These are phyloP conservation scores for Telopea speciosissima DNA, from an alignment of 177 flowering plant genomes.

Conservation along the genomic window DNA sequence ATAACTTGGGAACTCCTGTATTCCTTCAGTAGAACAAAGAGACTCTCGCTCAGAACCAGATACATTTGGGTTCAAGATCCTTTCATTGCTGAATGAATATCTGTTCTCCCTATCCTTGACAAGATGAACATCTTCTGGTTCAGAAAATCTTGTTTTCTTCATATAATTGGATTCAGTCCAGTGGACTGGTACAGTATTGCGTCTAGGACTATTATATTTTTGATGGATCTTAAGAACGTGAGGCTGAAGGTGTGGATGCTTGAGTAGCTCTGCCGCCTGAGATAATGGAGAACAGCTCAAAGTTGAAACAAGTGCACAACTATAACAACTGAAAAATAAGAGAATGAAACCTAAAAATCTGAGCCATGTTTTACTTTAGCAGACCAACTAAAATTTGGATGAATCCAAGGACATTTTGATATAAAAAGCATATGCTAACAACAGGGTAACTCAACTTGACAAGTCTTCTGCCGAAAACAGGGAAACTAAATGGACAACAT, in stretches of 20 bases:
- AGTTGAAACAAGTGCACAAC: background rate
- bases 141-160: constrained; percentile 45
- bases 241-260: constrained; percentile 74
- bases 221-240: constrained; percentile 58
- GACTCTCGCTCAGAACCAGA: constrained; percentile 52
- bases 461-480: too few species aligned
- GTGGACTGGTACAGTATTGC: constrained; percentile 34
- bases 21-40: constrained; percentile 30
- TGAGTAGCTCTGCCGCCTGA: constrained; percentile 86
- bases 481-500: background rate
- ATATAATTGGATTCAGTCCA: constrained; percentile 36
- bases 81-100: constrained; percentile 57
- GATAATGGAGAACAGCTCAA: constrained; percentile 8
- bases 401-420: background rate
- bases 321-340: background rate
- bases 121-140: constrained; percentile 31
- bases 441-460: too few species aligned
- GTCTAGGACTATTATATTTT: constrained; percentile 49
- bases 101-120: constrained; percentile 35
- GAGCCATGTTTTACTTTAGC: background rate
- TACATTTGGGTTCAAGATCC: constrained; percentile 63
- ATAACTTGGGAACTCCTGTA: constrained; percentile 31
- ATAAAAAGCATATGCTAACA: background rate
- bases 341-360: background rate
- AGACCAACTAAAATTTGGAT: background rate